phyloP scores from a whole-genome alignment of 2,329 filamentous ascomycete species.

The Chaetothyriales sp. region DNA sequence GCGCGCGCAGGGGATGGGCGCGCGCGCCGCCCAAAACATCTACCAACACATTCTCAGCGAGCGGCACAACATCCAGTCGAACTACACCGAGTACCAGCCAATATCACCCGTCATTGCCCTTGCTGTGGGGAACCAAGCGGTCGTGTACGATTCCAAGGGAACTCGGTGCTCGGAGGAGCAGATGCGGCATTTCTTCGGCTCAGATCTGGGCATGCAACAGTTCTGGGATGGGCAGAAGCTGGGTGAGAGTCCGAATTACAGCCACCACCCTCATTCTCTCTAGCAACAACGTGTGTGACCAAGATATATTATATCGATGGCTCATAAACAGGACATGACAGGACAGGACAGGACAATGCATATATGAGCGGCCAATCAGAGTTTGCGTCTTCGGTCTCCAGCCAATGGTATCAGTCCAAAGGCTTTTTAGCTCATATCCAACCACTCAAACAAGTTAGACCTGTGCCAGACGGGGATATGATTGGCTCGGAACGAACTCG shows the following conservation, averaged over 20 bases:
- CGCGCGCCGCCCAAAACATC: conserved; percentile 50
- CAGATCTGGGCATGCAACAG: conserved; percentile 43
- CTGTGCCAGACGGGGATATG: no score
- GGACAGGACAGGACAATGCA: no score
- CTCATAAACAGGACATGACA: no score
- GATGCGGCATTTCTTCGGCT: conserved; percentile 48
- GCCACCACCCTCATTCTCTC: background rate
- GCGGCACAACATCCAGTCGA: conserved; percentile 33
- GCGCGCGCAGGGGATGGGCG: conserved; percentile 58
- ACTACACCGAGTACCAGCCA: conserved; percentile 36
- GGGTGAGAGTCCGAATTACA: background rate
- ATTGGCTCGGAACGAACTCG: no score
- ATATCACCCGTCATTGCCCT: conserved; percentile 54
- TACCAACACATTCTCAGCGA: conserved; percentile 43
- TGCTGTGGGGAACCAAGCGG: conserved; percentile 54
- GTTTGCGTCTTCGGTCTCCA: no score
- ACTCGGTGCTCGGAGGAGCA: conserved; percentile 47
- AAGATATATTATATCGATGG: no score
- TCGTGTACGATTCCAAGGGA: conserved; percentile 46
- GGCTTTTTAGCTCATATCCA: no score
- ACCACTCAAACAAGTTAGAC: no score
- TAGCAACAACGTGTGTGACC: background rate
- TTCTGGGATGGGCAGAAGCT: background rate
- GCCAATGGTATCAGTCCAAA: no score
- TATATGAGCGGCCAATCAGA: no score